Conservation (phyloP, 2,329 filamentous ascomycete species). For the Aureobasidium musti region DNA sequence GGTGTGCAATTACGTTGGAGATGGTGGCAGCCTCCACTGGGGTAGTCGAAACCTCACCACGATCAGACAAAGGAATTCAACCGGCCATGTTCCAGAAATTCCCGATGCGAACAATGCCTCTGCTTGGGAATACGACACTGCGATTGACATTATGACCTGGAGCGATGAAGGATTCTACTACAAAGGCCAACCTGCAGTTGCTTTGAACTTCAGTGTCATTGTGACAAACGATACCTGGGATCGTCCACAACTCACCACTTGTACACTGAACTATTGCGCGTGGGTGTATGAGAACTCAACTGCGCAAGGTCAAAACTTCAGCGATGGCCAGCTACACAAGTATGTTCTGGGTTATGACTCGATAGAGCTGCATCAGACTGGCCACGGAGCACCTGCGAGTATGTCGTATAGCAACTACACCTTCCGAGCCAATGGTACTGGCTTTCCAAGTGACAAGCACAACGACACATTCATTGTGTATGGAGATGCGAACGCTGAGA, state of each 20-base stretch:
- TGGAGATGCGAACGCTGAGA: background rate
- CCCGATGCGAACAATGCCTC: background rate
- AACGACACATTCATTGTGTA: conserved; percentile 2
- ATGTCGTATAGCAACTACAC: background rate
- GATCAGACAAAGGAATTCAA: background rate
- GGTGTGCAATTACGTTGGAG: background rate
- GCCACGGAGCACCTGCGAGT: background rate
- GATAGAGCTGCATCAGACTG: background rate
- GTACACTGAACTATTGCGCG: background rate
- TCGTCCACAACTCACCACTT: conserved; percentile 13
- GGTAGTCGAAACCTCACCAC: background rate
- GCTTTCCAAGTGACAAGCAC: conserved; percentile 4
- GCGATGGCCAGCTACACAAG: background rate
- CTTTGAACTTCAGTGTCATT: background rate
- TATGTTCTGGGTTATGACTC: background rate
- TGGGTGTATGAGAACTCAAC: conserved; percentile 11
- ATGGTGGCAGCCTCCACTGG: background rate
- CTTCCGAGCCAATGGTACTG: background rate
- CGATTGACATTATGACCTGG: background rate
- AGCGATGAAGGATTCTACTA: background rate
- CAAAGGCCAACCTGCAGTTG: background rate
- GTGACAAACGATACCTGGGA: conserved; percentile 7
- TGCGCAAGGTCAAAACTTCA: background rate
- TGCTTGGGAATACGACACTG: background rate
- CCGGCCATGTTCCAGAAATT: background rate